Conservation (phyloP, 108 stramenopile species). For the Chaetoceros muelleri region DNA sequence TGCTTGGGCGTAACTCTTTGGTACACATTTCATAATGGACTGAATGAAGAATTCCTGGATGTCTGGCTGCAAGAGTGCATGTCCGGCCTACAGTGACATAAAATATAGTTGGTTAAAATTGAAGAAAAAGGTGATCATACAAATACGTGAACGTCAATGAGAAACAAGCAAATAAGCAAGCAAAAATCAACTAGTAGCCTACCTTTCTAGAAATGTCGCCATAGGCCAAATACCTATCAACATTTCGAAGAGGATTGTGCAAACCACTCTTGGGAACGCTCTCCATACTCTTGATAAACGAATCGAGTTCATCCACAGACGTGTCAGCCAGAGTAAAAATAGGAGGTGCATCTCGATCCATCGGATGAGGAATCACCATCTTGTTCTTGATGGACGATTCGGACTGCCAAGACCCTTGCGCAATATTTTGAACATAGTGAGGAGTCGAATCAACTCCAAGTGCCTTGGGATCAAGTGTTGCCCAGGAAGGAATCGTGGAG, state of each 20-base stretch:
- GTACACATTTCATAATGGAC: constrained; percentile 86
- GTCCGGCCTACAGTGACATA: constrained; percentile 40
- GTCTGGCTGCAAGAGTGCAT: constrained; percentile 55
- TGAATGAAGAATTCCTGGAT: constrained; percentile 84
- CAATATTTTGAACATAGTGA: constrained; percentile 54
- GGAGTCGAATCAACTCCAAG: constrained; percentile 50
- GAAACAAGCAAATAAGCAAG: background rate
- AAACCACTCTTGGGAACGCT: constrained; percentile 67
- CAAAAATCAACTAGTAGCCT: constrained; percentile 10
- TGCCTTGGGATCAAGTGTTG: constrained; percentile 54
- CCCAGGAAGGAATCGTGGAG: constrained; percentile 56
- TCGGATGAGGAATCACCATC: constrained; percentile 65
- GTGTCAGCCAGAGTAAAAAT: constrained; percentile 77
- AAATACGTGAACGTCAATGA: background rate
- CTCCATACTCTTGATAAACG: constrained; percentile 68
- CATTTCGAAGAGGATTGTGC: constrained; percentile 87
- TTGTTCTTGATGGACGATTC: constrained; percentile 4
- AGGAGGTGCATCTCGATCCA: constrained; percentile 46
- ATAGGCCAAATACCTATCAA: constrained; percentile 81
- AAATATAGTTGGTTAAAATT: background rate
- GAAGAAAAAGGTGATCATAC: background rate
- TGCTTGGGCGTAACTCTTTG: constrained; percentile 91
- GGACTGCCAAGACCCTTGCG: constrained; percentile 57
- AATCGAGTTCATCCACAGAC: constrained; percentile 47
- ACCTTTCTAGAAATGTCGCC: constrained; percentile 79